Conservation (phyloP, 2,329 filamentous ascomycete species). For the Paraphaeosphaeria sporulosa region DNA sequence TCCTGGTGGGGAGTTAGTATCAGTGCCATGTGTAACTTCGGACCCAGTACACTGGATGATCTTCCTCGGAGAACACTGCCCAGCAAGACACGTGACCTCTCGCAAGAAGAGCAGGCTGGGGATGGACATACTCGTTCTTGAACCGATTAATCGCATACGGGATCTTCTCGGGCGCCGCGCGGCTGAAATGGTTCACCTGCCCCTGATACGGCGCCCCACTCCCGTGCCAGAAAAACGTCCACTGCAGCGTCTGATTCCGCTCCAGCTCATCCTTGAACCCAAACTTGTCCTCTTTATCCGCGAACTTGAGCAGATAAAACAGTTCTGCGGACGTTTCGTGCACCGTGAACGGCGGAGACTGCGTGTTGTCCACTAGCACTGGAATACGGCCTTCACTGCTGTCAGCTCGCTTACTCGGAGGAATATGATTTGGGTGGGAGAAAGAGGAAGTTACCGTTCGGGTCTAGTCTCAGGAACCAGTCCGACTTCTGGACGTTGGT, state of each 20-base stretch:
- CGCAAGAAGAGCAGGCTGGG: not conserved
- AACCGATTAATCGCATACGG: constrained; percentile 49
- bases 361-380: constrained; percentile 68
- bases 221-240: constrained; percentile 65
- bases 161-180: constrained; percentile 20
- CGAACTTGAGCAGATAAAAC: constrained; percentile 61
- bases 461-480: constrained; percentile 60
- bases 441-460: constrained; percentile 47
- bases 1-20: constrained; percentile 23
- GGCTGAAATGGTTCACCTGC: constrained; percentile 56
- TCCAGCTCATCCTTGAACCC: constrained; percentile 62
- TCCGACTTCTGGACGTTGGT: constrained; percentile 66
- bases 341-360: constrained; percentile 59
- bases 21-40: no score
- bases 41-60: no score
- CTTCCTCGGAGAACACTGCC: no score
- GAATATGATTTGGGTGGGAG: not conserved
- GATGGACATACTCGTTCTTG: constrained; percentile 45
- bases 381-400: constrained; percentile 61
- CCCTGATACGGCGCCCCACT: constrained; percentile 52
- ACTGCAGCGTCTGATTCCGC: constrained; percentile 58
- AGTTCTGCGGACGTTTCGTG: constrained; percentile 63
- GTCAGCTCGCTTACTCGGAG: no score
- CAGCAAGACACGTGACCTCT: no score
- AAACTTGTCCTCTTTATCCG: constrained; percentile 61